Base-by-base conservation (phyloP, 2,329 filamentous ascomycete genomes). In the Rachicladosporium sp. region DNA sequence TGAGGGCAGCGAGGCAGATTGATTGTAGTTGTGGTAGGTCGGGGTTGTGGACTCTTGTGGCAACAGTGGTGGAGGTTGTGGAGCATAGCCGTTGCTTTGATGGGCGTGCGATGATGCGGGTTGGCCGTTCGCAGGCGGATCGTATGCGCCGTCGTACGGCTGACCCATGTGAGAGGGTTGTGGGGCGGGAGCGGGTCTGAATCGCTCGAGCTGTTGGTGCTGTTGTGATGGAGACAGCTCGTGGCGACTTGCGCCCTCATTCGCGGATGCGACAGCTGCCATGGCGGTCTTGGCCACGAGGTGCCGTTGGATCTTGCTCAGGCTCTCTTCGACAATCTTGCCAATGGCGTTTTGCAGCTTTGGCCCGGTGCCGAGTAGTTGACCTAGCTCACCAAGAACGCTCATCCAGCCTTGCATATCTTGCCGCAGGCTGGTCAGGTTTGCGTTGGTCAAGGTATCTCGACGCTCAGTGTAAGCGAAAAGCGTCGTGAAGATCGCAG, bases 321-420 rank as follows among this genome's bases (percentile, higher is more conserved):
- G 53, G 2, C 67, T 67, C 23, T 64, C 60, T 36, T 70, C 64
- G 6, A 71, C 62, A 15, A 75, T 69, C 10, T 57, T 56, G 11
- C 62, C 57, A n/a, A 74, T 63, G 2, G 68, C 65, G 31, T 64
- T 60, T 42, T 64, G 65, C 8, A 75, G 57, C 11, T 62, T 62
- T 31, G 61, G 58, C 6, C 67, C 69, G 21, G 69, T 68, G 19
- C 81, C 80, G 32, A 85, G 61, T n/a, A 84, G 62, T 31, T 65
- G 63, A 12, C 78, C 75, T 35, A 78, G 76, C 42, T 84, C 78
- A 21, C 70, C 70, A 46, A 89, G 70, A 32, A 88, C 72, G 29
- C 69, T 67, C 35, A 84, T 63, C 78, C 82, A 88, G 13, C 67
- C 60, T 27, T 73, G 68, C 79, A 86, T 86, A 38, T 87, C 80